phyloP scores from a whole-genome alignment of 306 rosid species.

The Trifolium subterraneum region DNA sequence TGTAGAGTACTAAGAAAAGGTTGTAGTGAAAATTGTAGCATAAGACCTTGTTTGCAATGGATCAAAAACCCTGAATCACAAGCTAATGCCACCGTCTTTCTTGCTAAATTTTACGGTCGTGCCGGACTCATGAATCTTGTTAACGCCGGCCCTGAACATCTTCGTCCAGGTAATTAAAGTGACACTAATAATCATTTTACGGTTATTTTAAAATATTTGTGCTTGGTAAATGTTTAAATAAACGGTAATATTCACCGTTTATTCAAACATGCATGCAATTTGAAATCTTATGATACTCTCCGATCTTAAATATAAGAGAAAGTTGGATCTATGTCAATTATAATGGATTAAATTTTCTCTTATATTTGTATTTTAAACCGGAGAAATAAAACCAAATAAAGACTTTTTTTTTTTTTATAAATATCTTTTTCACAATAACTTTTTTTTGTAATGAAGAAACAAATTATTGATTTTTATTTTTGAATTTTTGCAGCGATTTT shows the following conservation, averaged over 20 bases:
- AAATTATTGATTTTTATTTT: not conserved
- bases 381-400: no score
- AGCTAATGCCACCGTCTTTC: conserved; percentile 94
- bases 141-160: conserved; percentile 94
- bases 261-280: not conserved
- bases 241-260: not conserved
- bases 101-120: conserved; percentile 95
- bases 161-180: conserved; percentile 74
- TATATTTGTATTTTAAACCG: no score
- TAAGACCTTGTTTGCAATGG: conserved; percentile 91
- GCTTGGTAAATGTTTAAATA: not conserved
- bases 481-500: conserved; percentile 65
- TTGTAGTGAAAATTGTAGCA: conserved; percentile 92
- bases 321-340: not conserved
- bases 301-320: no score
- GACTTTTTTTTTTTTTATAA: no score
- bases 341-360: not conserved
- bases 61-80: conserved; percentile 92
- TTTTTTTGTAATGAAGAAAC: not conserved
- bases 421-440: not conserved
- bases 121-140: conserved; percentile 97
- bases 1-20: conserved; percentile 91
- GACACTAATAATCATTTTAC: not conserved
- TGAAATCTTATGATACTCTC: no score
- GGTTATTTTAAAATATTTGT: no score